Percentiles rank a stretch among this genome's conserved stretches.
Evolutionary conservation across 106 monocot genomes (phyloP).

Genomic region (Phalaenopsis equestris): DNA sequence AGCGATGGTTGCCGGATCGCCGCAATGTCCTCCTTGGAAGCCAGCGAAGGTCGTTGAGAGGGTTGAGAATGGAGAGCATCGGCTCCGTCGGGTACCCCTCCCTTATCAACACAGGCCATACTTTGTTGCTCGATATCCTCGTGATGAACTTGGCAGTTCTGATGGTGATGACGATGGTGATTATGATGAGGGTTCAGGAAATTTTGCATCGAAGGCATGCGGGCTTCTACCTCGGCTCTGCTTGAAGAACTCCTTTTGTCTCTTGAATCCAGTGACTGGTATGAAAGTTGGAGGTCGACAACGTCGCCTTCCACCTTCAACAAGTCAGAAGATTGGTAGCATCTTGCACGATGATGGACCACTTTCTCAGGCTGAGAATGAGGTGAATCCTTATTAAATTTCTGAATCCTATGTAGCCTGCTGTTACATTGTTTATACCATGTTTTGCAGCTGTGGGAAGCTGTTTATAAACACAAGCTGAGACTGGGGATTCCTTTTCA

Average conservation of each 20-base stretch:
- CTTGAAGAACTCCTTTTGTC: conserved; percentile 31
- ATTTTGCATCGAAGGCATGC: conserved; percentile 38
- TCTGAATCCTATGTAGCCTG: neutral
- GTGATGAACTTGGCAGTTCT: neutral
- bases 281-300: conserved; percentile 18
- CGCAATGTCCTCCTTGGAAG: conserved; percentile 13
- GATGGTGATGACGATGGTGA: conserved; percentile 25
- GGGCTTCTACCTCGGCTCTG: conserved; percentile 51
- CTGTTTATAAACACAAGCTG: conserved; percentile 56
- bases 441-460: conserved; percentile 55
- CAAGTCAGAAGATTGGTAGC: conserved; percentile 2
- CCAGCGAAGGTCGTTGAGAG: neutral
- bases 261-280: conserved; percentile 44
- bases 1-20: conserved; percentile 33
- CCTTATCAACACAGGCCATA: conserved; percentile 17
- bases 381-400: conserved; percentile 17
- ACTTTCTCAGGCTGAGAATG: conserved; percentile 19
- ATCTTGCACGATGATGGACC: neutral
- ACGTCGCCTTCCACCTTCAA: neutral
- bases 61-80: conserved; percentile 5
- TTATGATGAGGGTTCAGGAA: conserved; percentile 11
- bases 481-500: conserved; percentile 13
- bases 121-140: conserved; percentile 9
- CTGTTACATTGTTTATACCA: conserved; percentile 8
- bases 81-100: conserved; percentile 13